phyloP scores from a whole-genome alignment of 345 rosid species.

The Citrus sp. region DNA sequence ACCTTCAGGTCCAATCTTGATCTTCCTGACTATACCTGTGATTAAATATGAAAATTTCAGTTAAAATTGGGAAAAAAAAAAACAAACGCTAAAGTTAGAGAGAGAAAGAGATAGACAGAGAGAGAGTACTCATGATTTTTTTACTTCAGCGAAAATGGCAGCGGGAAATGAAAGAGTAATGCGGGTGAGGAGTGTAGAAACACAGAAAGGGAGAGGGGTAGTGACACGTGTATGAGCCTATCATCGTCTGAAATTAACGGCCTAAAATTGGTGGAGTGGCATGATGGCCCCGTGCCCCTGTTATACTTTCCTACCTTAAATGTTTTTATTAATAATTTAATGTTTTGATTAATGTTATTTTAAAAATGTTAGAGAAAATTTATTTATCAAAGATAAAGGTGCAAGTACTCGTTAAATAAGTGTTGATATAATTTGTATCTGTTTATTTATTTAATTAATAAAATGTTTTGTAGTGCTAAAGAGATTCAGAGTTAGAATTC shows the following conservation, averaged over 20 bases:
- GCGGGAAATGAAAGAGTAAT: fast-evolving
- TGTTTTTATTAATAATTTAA: too few relatives aligned
- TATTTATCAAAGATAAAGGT: too few relatives aligned
- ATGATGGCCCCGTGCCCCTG: background rate
- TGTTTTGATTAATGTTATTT: too few relatives aligned
- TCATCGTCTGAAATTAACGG: background rate
- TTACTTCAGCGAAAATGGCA: too few relatives aligned
- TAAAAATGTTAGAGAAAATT: too few relatives aligned
- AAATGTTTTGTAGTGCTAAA: too few relatives aligned
- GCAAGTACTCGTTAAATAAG: too few relatives aligned
- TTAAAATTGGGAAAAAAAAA: background rate
- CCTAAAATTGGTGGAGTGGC: background rate
- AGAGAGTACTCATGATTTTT: conserved; percentile 1
- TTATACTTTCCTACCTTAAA: background rate
- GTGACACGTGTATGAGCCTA: background rate
- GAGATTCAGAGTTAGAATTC: too few relatives aligned
- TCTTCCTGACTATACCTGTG: conserved; percentile 9
- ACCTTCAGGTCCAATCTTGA: conserved; percentile 1
- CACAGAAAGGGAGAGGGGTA: background rate
- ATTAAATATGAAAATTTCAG: background rate
- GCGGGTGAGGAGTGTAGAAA: too few relatives aligned
- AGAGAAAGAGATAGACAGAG: background rate
- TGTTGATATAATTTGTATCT: too few relatives aligned
- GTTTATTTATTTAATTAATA: too few relatives aligned
- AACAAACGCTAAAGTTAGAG: background rate